These are phyloP conservation scores for Rubia balearica DNA, from an alignment of 305 asterid species.

Conservation along the genomic window DNA sequence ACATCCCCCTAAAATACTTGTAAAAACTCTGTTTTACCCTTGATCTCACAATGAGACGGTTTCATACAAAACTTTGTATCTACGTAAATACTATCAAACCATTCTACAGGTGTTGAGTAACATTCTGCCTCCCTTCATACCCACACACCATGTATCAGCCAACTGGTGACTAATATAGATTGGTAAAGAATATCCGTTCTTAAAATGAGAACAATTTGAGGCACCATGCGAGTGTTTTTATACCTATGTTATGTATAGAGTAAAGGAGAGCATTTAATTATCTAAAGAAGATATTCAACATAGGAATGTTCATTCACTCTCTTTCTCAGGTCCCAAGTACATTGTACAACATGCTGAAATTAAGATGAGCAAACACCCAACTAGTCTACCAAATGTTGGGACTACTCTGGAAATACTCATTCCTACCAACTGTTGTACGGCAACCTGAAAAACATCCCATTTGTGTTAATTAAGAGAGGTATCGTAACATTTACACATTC, in stretches of 20 bases:
- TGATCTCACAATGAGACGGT: too few species aligned
- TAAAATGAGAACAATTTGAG: neutral
- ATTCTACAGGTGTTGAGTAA: too few species aligned
- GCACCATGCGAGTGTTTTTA: neutral
- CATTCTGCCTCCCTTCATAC: too few species aligned
- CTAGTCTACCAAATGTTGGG: conserved; percentile 30
- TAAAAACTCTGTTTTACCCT: too few species aligned
- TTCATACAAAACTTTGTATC: too few species aligned
- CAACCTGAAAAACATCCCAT: conserved; percentile 25
- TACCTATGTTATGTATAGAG: too few species aligned
- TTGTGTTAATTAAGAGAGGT: conserved; percentile 2
- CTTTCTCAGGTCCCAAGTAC: conserved; percentile 33
- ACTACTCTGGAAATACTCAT: conserved; percentile 29
- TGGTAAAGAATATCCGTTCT: too few species aligned
- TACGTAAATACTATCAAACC: too few species aligned
- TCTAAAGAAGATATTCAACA: neutral
- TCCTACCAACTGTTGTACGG: conserved; percentile 23
- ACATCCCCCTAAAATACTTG: too few species aligned
- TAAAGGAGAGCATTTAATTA: neutral
- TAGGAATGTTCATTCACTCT: conserved; percentile 19
- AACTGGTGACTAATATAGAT: too few species aligned
- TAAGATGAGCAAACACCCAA: conserved; percentile 31
- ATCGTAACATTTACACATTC: neutral
- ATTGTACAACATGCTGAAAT: conserved; percentile 29
- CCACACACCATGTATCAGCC: too few species aligned